Evolutionary conservation across 345 rosid species (phyloP).

Genomic region (Heritiera littoralis): DNA sequence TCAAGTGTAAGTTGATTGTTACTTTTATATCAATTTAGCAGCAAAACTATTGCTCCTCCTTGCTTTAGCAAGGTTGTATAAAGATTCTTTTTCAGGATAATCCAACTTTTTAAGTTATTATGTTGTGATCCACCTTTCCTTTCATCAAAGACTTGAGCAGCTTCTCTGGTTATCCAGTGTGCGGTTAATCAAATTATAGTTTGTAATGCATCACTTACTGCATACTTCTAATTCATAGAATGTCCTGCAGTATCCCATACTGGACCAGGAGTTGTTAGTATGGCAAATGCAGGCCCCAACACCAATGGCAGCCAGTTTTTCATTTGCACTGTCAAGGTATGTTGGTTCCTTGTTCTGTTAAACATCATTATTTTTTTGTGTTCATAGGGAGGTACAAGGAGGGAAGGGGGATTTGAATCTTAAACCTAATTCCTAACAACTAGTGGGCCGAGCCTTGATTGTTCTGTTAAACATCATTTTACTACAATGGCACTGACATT

Average conservation of each 20-base stretch:
- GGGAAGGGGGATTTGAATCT: too few relatives aligned
- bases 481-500: too few relatives aligned
- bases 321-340: constrained; percentile 96
- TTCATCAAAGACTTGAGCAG: not conserved
- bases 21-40: constrained; percentile 20
- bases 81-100: not conserved
- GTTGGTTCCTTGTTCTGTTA: constrained; percentile 2
- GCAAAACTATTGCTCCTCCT: not conserved
- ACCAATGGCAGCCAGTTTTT: constrained; percentile 99
- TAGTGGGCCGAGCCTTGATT: not conserved
- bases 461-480: not conserved
- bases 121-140: not conserved
- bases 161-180: not conserved
- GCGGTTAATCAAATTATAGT: not conserved
- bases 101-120: not conserved
- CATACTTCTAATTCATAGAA: constrained; percentile 19
- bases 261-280: constrained; percentile 94
- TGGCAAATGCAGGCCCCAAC: constrained; percentile 99
- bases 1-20: constrained; percentile 71
- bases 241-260: constrained; percentile 71
- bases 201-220: not conserved
- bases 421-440: too few relatives aligned
- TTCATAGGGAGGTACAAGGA: too few relatives aligned
- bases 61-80: not conserved
- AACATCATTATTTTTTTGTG: not conserved